Base-by-base conservation (phyloP, 2,329 filamentous ascomycete species). In the Sporothrix brasiliensis region DNA sequence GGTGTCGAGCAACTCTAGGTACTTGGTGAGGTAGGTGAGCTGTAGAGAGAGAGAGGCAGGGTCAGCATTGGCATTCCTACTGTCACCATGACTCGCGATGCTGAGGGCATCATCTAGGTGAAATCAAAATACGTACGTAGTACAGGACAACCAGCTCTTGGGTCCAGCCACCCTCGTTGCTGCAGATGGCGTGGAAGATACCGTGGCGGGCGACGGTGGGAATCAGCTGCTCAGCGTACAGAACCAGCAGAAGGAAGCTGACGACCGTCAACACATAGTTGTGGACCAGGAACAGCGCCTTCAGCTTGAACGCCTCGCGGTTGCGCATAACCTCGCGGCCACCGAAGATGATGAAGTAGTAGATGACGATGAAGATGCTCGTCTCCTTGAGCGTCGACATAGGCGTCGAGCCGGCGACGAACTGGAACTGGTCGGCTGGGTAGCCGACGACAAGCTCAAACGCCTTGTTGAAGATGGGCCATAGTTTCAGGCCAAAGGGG, bases 21-120 rank as follows among this genome's bases (percentile, higher is more conserved):
- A 98, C 83, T 98, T 98, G 83, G 94, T 98, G 69, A 97, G 88
- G 85, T 98, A 98, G 86, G 96, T 98, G 79, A 98, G 87, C 94
- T 97, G 78, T 21, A 34, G 34, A 34, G 7, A 56, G 7, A 56
- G 39, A 53, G 10, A 16, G 53, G 6, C 21, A 19, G 7, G 68
- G 76, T 85, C 77, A 87, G 83, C 77, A 75, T 65, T 68, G n/a
- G 39, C 41, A 13, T 21, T 60, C n/a, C 9, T 16, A 11, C n/a
- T 16, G 24, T 30, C 44, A 24, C 24, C 19, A 50, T 41, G 21
- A 11, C 21, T 5, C 34, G 3, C n/a, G 5, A 19, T 11, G 5
- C n/a, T 14, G 10, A 34, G 34, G 9, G 19, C 16, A 2, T 9
- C 34, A 14, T 21, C 19, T 14, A n/a, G 53, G 34, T 14, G 52